phyloP scores from a whole-genome alignment of 495 filamentous ascomycete species.

The Podospora anserina region DNA sequence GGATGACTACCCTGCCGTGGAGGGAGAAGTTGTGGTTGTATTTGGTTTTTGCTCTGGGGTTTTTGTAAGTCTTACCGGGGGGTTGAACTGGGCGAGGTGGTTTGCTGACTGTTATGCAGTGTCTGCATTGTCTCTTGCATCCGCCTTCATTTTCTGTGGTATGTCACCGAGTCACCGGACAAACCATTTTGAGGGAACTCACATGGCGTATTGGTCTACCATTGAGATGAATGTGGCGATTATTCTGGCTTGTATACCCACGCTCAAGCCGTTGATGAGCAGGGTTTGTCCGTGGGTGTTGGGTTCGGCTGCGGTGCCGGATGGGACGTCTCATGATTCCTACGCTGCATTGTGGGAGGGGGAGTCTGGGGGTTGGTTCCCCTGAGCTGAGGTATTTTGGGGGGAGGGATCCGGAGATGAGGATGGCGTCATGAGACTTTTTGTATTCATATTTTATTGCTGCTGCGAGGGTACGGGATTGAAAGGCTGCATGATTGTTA shows the following conservation, averaged over 20 bases:
- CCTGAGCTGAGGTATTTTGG: no score
- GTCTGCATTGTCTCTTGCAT: conserved; percentile 34
- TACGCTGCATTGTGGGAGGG: no score
- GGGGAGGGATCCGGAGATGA: no score
- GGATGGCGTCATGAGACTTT: no score
- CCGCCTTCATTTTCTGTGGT: conserved; percentile 26
- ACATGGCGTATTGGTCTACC: conserved; percentile 30
- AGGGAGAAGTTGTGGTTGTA: conserved; percentile 23
- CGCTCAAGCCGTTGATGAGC: conserved; percentile 27
- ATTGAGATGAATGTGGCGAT: conserved; percentile 34
- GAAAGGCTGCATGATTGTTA: no score
- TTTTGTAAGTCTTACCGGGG: conserved; percentile 18
- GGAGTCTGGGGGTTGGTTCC: no score
- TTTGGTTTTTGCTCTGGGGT: conserved; percentile 21
- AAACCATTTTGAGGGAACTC: neutral
- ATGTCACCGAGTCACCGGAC: conserved; percentile 20
- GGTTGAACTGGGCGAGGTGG: no score
- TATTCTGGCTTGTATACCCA: conserved; percentile 32
- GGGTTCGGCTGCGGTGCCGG: neutral
- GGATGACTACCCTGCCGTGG: conserved; percentile 19
- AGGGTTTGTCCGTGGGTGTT: conserved; percentile 9
- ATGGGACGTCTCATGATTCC: neutral
- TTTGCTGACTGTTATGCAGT: conserved; percentile 1
- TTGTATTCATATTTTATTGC: neutral
- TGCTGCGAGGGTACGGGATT: no score